Conservation (phyloP, 2,329 filamentous ascomycete species). For the Talaromyces funiculosus region DNA sequence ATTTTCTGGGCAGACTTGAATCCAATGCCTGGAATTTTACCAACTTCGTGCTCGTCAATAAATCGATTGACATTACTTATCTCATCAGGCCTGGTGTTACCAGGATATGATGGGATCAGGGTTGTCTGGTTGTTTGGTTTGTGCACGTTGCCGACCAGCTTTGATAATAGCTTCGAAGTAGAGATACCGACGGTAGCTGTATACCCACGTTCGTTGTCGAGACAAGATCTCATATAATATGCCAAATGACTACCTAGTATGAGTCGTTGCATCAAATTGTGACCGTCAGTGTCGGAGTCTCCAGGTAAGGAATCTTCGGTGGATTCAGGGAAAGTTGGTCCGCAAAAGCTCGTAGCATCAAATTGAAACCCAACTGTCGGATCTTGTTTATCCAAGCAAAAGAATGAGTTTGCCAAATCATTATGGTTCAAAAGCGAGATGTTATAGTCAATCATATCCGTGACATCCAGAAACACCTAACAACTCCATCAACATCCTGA, state of each 20-base stretch:
- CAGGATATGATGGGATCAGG: constrained; percentile 60
- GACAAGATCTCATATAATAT: constrained; percentile 61
- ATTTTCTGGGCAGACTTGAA: constrained; percentile 68
- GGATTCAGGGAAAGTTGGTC: constrained; percentile 52
- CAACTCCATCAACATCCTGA: not conserved
- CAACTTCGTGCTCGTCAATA: constrained; percentile 68
- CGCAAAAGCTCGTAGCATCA: constrained; percentile 63
- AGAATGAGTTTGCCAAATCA: constrained; percentile 66
- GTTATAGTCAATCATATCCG: constrained; percentile 82
- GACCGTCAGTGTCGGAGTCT: not conserved
- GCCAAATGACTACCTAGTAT: constrained; percentile 77
- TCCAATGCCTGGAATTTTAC: constrained; percentile 80
- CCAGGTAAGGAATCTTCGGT: not conserved
- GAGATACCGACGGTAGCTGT: constrained; percentile 84
- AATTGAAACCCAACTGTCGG: constrained; percentile 76
- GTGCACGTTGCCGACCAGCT: constrained; percentile 74
- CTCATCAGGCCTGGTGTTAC: constrained; percentile 10
- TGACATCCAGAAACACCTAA: constrained; percentile 69
- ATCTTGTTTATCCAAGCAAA: constrained; percentile 66
- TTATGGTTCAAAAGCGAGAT: constrained; percentile 61
- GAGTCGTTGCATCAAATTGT: constrained; percentile 53
- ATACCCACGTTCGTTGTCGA: constrained; percentile 74
- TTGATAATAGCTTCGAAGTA: constrained; percentile 79
- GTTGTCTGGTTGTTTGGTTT: constrained; percentile 88
- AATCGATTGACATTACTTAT: constrained; percentile 58